These are phyloP conservation scores for Raphanus raphanistrum DNA, from an alignment of 345 rosid genomes.

Conservation along the genomic window DNA sequence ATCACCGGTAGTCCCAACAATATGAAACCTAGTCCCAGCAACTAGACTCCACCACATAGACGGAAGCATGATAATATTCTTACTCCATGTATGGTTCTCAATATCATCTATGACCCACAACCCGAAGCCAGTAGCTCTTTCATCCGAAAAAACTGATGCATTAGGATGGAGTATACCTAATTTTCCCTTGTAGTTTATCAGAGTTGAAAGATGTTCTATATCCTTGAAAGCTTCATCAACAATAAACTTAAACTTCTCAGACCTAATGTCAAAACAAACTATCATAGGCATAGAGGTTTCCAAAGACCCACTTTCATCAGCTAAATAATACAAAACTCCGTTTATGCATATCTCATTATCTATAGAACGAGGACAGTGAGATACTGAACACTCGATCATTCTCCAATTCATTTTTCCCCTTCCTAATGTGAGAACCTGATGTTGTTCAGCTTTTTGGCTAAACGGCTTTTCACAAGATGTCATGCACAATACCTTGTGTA, in stretches of 20 bases:
- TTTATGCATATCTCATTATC: not conserved
- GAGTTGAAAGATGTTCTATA: not conserved
- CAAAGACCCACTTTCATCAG: not conserved
- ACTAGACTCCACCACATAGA: not conserved
- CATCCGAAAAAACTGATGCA: not conserved
- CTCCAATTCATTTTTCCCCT: not conserved
- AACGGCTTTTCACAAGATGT: not conserved
- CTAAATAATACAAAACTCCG: not conserved
- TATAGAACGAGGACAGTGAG: not conserved
- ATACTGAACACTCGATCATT: not conserved
- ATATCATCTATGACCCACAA: not conserved
- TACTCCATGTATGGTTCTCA: not conserved
- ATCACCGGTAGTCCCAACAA: not conserved
- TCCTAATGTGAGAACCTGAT: constrained; percentile 20
- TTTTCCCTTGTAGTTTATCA: not conserved
- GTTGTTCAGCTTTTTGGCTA: not conserved
- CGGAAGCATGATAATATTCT: not conserved
- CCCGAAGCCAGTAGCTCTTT: not conserved
- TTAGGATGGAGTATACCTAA: not conserved
- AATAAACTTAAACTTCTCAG: not conserved
- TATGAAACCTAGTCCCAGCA: not conserved
- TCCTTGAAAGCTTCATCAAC: not conserved
- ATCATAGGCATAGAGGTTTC: not conserved
- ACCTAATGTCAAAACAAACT: constrained; percentile 1
- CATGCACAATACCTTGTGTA: constrained; percentile 6